Evolutionary conservation across 768 basidiomycete species (phyloP).

Genomic region (Kwoniella europaea): DNA sequence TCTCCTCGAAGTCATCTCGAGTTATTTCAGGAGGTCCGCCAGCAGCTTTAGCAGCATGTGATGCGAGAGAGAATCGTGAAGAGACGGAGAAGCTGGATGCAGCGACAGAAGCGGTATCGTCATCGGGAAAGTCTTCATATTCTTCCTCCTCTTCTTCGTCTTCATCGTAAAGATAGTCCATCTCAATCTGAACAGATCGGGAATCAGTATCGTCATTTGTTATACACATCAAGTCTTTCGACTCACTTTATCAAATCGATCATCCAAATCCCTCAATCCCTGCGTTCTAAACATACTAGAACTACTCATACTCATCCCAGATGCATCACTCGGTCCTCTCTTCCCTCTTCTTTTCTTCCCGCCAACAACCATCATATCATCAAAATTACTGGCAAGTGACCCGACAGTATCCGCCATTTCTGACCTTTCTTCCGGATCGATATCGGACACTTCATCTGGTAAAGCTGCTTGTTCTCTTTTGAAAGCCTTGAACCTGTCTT

Average conservation of each 20-base stretch:
- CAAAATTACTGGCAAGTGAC: conserved; percentile 63
- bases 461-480: conserved; percentile 61
- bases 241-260: conserved; percentile 87
- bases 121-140: conserved; percentile 57
- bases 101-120: conserved; percentile 56
- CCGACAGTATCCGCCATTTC: conserved; percentile 74
- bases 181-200: conserved; percentile 36
- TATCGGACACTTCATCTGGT: conserved; percentile 46
- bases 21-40: conserved; percentile 55
- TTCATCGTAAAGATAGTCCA: conserved; percentile 68
- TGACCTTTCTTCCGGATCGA: conserved; percentile 61
- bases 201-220: neutral
- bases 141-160: conserved; percentile 63
- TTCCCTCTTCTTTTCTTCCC: conserved; percentile 70
- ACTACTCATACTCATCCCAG: conserved; percentile 96
- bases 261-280: conserved; percentile 83
- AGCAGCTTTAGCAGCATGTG: conserved; percentile 65
- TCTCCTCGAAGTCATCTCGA: conserved; percentile 83
- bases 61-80: conserved; percentile 66
- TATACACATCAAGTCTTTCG: neutral
- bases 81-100: conserved; percentile 41
- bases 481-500: conserved; percentile 78
- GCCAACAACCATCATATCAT: conserved; percentile 74
- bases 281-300: conserved; percentile 94
- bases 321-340: conserved; percentile 76